phyloP scores from a whole-genome alignment of 2,329 filamentous ascomycete species.

The Cladosporium colombiae region DNA sequence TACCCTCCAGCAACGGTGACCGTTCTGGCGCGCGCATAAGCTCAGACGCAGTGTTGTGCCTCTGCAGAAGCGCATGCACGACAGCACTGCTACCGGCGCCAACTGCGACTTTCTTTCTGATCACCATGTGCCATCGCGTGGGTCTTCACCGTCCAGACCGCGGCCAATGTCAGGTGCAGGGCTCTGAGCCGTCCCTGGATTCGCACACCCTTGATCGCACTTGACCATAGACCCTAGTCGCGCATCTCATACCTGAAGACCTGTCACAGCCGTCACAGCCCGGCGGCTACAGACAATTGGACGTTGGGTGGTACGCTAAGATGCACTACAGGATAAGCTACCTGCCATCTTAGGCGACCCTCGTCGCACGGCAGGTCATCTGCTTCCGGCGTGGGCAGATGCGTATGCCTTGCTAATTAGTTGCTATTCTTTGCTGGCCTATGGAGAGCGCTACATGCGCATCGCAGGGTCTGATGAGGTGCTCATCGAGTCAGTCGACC shows the following conservation, averaged over 20 bases:
- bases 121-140: conserved; percentile 21
- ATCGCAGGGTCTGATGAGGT: conserved; percentile 2
- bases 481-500: conserved; percentile 6
- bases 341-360: conserved; percentile 15
- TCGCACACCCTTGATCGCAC: conserved; percentile 21
- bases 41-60: conserved; percentile 33
- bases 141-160: conserved; percentile 20
- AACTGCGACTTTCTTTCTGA: conserved; percentile 23
- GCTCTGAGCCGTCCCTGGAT: conserved; percentile 23
- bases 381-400: conserved; percentile 4
- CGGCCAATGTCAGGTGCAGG: conserved; percentile 24
- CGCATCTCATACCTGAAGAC: conserved; percentile 17
- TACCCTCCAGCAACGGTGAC: conserved; percentile 36
- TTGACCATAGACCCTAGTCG: conserved; percentile 8
- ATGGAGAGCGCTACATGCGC: conserved; percentile 2
- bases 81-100: conserved; percentile 28
- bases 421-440: conserved; percentile 21
- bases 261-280: conserved; percentile 16
- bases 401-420: conserved; percentile 10
- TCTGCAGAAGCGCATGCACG: conserved; percentile 25
- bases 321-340: conserved; percentile 16
- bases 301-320: conserved; percentile 13
- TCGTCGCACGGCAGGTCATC: conserved; percentile 7
- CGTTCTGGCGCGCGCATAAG: conserved; percentile 38
- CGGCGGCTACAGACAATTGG: conserved; percentile 26